Evolutionary conservation across 257 asterid genomes (phyloP).

Genomic region (Solanum lycopersicoides): DNA sequence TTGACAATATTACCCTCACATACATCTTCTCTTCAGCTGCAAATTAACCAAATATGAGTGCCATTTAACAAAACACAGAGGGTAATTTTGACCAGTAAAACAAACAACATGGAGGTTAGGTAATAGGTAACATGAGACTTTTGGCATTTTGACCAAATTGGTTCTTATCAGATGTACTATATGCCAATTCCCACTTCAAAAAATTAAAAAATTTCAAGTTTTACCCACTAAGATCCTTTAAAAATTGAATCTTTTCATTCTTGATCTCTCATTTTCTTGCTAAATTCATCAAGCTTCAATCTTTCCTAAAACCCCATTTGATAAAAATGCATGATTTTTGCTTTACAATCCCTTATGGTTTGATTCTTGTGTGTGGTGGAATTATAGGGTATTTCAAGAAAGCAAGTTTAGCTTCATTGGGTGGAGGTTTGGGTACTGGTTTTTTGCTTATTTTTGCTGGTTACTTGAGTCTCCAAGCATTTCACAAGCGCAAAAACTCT

Average conservation of each 20-base stretch:
- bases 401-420: slow-evolving; percentile 81
- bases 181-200: background rate
- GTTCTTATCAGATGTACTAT: background rate
- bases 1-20: background rate
- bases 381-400: slow-evolving; percentile 59
- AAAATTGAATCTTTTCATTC: background rate
- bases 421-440: slow-evolving; percentile 86
- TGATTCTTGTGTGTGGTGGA: slow-evolving; percentile 72
- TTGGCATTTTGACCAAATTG: background rate
- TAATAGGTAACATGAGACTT: background rate
- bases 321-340: slow-evolving; percentile 89
- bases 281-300: background rate
- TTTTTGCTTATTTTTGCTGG: slow-evolving; percentile 73
- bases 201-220: background rate
- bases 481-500: slow-evolving; percentile 73
- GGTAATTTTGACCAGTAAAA: background rate
- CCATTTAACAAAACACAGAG: background rate
- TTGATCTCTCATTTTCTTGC: background rate
- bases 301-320: background rate
- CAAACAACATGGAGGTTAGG: background rate
- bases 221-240: background rate
- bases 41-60: background rate
- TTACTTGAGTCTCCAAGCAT: slow-evolving; percentile 83
- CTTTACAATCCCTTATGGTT: slow-evolving; percentile 92
- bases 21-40: background rate